Evolutionary conservation across 2,329 filamentous ascomycete genomes (phyloP), one percentile per base, ranked within the genome.

Genomic region (Endoconidiophora polonica): DNA sequence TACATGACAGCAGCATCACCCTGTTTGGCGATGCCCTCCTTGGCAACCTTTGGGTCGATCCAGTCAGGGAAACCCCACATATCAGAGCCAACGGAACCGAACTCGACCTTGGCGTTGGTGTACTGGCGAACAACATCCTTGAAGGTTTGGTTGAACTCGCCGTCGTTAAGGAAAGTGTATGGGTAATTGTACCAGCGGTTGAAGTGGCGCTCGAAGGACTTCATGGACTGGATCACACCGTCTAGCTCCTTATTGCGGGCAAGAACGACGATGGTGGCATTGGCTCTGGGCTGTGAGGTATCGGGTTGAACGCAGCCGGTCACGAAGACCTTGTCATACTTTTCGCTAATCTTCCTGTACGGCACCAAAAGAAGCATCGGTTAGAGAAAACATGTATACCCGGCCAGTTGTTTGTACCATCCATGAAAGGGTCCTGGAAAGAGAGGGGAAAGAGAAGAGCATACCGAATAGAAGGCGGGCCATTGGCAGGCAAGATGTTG

Each of bases 1-100:
- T 96, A 98, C 91, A 98, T 98, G 70, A 98, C 94, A 44, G 91
- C 91, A 46, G 81, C 81, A 65, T 98, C 91, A 56, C 91, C 91
- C 65, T 98, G 91, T 68, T 95, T 94, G 49, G 85, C 79, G 60
- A 98, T 94, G 54, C 90, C 90, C 65, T 98, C 91, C 63, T 88
- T 87, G 56, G 88, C 90, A 48, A 95, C 86, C 63, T 91, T 88
- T 57, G 79, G 77, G 62, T 98, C 88, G 48, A 91, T 84, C 91
- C 91, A 98, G 59, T 95, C 87, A 4, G 91, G 91, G 63, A 83
- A 96, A 18, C 88, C 90, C 91, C 91, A 98, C 78, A 93, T 91
- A 52, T 81, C 79, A 3, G 82, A 73, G 52, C 86, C 81, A 56
- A 98, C 93, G 68, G 86, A 88, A 62, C 91, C 91, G 68, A 95